phyloP scores from a whole-genome alignment of 768 basidiomycete genomes.

The Russula emetica region DNA sequence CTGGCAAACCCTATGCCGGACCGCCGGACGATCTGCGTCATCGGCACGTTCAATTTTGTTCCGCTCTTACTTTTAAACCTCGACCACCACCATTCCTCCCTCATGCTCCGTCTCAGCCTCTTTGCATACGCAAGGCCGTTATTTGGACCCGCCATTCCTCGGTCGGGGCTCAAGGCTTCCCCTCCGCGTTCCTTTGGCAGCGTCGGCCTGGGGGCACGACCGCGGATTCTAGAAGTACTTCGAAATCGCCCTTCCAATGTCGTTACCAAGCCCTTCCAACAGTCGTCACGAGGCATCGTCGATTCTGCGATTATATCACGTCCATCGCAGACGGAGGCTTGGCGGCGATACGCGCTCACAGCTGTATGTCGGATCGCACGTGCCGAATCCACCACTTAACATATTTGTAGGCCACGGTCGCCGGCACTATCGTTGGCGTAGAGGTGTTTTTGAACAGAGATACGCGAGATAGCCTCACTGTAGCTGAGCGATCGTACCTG shows the following conservation, averaged over 20 bases:
- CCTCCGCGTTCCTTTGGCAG: slow-evolving; percentile 34
- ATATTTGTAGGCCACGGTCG: slow-evolving; percentile 57
- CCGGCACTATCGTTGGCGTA: slow-evolving; percentile 59
- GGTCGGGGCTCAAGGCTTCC: slow-evolving; percentile 27
- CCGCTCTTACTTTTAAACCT: slow-evolving; percentile 13
- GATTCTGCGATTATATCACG: slow-evolving; percentile 44
- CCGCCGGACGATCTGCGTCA: slow-evolving; percentile 7
- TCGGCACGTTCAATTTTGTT: too few relatives aligned
- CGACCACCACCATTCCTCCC: slow-evolving; percentile 10
- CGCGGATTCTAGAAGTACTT: slow-evolving; percentile 33
- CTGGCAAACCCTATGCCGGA: too few relatives aligned
- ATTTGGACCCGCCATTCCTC: slow-evolving; percentile 26
- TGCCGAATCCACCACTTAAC: slow-evolving; percentile 1
- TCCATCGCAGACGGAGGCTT: slow-evolving; percentile 40
- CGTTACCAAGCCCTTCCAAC: slow-evolving; percentile 30
- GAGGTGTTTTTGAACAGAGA: slow-evolving; percentile 73
- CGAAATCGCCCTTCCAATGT: slow-evolving; percentile 33
- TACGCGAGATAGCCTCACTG: slow-evolving; percentile 62
- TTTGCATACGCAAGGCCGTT: slow-evolving; percentile 30
- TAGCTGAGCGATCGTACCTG: slow-evolving; percentile 61
- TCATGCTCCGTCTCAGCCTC: slow-evolving; percentile 33
- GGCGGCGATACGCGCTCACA: slow-evolving; percentile 50
- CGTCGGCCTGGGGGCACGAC: slow-evolving; percentile 31
- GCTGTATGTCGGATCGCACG: slow-evolving; percentile 40
- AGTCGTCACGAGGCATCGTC: slow-evolving; percentile 43